phyloP scores from a whole-genome alignment of 2,329 filamentous ascomycete species.

The Dendrostoma leiphaemia region DNA sequence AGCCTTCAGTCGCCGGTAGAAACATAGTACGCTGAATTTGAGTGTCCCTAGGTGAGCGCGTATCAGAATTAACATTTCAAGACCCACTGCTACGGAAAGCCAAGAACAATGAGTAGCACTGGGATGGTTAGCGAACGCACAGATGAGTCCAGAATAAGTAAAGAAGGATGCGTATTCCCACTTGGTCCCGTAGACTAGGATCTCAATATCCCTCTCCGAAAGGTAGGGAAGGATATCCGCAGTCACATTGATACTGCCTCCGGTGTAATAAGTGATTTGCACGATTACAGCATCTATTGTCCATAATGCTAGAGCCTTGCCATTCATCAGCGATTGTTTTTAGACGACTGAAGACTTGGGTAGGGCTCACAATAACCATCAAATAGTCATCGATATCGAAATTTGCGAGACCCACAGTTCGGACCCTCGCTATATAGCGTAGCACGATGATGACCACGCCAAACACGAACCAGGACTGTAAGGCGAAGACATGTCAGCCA shows the following conservation, averaged over 20 bases:
- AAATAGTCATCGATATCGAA: slow-evolving; percentile 14
- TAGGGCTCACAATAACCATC: slow-evolving; percentile 5
- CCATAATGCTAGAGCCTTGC: slow-evolving; percentile 24
- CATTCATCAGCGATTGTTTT: neutral
- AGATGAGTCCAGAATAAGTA: slow-evolving; percentile 26
- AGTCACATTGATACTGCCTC: slow-evolving; percentile 24
- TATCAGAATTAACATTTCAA: neutral
- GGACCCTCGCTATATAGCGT: slow-evolving; percentile 10
- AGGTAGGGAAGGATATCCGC: slow-evolving; percentile 15
- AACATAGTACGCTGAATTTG: slow-evolving; percentile 27
- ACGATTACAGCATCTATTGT: slow-evolving; percentile 23
- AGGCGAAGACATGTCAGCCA: neutral
- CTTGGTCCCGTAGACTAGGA: slow-evolving; percentile 23
- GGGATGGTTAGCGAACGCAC: too few species aligned
- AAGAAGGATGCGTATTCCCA: slow-evolving; percentile 27
- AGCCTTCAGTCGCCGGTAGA: slow-evolving; percentile 26
- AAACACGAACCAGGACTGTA: slow-evolving; percentile 10
- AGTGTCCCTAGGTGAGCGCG: slow-evolving; percentile 20
- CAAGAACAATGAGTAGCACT: too few species aligned
- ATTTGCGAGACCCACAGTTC: slow-evolving; percentile 12
- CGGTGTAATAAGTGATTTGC: slow-evolving; percentile 25
- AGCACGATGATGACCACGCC: slow-evolving; percentile 8
- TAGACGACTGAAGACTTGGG: neutral
- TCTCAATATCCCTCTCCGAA: slow-evolving; percentile 21
- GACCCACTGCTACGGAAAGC: too few species aligned